Percentiles rank a stretch among this genome's conserved stretches.
Evolutionary conservation across 192 early-diverging fungal species (phyloP).

Genomic region (Podila verticillata): DNA sequence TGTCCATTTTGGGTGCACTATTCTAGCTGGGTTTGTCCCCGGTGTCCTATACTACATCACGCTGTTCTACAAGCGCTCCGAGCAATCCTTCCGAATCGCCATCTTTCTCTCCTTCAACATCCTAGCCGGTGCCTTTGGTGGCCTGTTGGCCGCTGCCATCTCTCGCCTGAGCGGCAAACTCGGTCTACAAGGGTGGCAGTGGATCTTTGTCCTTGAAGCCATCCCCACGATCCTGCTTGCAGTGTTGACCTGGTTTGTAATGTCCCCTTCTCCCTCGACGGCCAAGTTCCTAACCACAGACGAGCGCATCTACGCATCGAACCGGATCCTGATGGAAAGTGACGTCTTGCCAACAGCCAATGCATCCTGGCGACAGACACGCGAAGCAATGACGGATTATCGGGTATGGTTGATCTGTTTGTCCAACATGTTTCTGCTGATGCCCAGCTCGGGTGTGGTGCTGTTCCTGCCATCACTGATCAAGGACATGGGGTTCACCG

Average conservation of each 20-base stretch:
- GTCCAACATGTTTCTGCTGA: background rate
- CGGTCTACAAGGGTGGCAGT: conserved; percentile 70
- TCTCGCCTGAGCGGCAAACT: conserved; percentile 59
- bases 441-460: conserved; percentile 14
- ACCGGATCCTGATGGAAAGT: conserved; percentile 31
- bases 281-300: conserved; percentile 38
- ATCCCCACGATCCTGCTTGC: conserved; percentile 70
- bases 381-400: conserved; percentile 48
- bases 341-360: conserved; percentile 20
- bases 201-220: conserved; percentile 79
- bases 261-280: conserved; percentile 63
- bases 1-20: too few species aligned
- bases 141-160: conserved; percentile 77
- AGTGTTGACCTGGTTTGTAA: conserved; percentile 57
- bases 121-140: conserved; percentile 79
- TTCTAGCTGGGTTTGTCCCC: conserved; percentile 75
- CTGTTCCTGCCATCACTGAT: conserved; percentile 62
- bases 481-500: conserved; percentile 55
- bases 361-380: conserved; percentile 41
- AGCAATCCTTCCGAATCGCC: conserved; percentile 71
- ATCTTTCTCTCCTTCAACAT: conserved; percentile 76
- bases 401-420: conserved; percentile 34
- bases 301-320: conserved; percentile 50
- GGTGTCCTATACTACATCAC: conserved; percentile 77
- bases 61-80: conserved; percentile 74